A percentile compares a stretch with the other conserved stretches of the same genome.
Evolutionary conservation across 768 basidiomycete species (phyloP).

Genomic region (Tubosaeta brunneosetosa): DNA sequence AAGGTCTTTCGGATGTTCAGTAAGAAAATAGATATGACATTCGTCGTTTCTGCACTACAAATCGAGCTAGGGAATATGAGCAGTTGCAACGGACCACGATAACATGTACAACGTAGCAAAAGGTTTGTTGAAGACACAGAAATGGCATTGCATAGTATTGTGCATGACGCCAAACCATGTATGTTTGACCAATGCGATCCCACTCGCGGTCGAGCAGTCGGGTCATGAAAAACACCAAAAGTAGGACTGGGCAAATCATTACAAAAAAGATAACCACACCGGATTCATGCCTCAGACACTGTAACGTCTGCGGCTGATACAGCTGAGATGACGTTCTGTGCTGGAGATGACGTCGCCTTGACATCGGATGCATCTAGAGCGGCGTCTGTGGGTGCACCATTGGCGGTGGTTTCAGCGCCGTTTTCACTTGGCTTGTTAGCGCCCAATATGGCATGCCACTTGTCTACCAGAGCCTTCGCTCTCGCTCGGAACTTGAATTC

Average conservation of each 20-base stretch:
- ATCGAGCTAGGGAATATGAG: conserved; percentile 22
- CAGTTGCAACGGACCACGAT: conserved; percentile 21
- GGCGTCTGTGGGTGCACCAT: conserved; percentile 22
- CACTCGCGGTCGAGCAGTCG: conserved; percentile 3
- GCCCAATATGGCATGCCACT: conserved; percentile 39
- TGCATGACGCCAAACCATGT: conserved; percentile 18
- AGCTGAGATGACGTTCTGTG: conserved; percentile 28
- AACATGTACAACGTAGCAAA: conserved; percentile 29
- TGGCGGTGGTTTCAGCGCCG: conserved; percentile 24
- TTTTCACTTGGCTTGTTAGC: conserved; percentile 32
- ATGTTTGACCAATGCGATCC: conserved; percentile 17
- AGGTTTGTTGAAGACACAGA: conserved; percentile 17
- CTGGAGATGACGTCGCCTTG: conserved; percentile 20
- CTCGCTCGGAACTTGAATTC: conserved; percentile 51
- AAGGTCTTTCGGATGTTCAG: neutral
- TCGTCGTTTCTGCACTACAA: conserved; percentile 19
- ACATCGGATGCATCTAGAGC: conserved; percentile 14
- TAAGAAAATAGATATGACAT: conserved; percentile 1
- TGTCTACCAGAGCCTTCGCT: conserved; percentile 43
- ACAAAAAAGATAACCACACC: conserved; percentile 8
- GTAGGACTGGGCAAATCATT: conserved; percentile 8
- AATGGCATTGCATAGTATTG: conserved; percentile 21
- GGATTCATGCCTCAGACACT: conserved; percentile 37
- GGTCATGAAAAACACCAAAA: conserved; percentile 14
- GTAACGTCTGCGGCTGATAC: conserved; percentile 35